Percentiles rank a stretch among this genome's conserved stretches.
Evolutionary conservation across 164 flowering plant species (phyloP).

Genomic region (Cinnamomum chago): DNA sequence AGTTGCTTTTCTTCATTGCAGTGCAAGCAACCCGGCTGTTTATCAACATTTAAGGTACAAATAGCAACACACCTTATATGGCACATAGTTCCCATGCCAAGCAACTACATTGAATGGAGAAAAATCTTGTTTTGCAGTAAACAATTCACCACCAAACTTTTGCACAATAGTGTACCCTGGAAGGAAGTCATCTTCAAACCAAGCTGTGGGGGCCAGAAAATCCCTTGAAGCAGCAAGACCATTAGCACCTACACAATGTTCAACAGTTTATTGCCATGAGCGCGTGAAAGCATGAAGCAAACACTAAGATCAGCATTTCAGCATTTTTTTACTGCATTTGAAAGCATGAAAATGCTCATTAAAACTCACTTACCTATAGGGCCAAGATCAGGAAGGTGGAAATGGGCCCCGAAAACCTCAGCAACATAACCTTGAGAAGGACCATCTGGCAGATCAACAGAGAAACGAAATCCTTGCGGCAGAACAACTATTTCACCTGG

Average conservation of each 20-base stretch:
- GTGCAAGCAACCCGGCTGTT: neutral
- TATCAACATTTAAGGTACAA: neutral
- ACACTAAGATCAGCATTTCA: too few species aligned
- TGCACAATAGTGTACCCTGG: conserved; percentile 76
- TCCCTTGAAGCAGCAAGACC: conserved; percentile 94
- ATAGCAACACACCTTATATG: conserved; percentile 63
- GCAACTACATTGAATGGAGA: conserved; percentile 98
- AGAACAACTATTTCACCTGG: conserved; percentile 87
- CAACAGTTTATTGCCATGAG: neutral
- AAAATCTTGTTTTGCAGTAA: conserved; percentile 88
- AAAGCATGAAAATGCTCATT: neutral
- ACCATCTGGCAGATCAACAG: conserved; percentile 77
- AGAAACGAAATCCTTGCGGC: conserved; percentile 92
- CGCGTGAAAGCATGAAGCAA: neutral
- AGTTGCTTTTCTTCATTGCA: neutral
- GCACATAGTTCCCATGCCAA: conserved; percentile 98
- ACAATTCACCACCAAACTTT: conserved; percentile 91
- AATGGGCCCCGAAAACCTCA: conserved; percentile 87
- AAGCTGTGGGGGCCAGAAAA: conserved; percentile 81
- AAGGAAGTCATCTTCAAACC: conserved; percentile 53
- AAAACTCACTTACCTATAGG: conserved; percentile 65
- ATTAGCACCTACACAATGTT: conserved; percentile 68
- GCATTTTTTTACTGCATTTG: neutral
- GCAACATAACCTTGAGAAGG: conserved; percentile 91
- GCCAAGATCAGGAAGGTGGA: conserved; percentile 94